phyloP scores from a whole-genome alignment of 2,329 filamentous ascomycete species.

The Pseudocercospora fijiensis region DNA sequence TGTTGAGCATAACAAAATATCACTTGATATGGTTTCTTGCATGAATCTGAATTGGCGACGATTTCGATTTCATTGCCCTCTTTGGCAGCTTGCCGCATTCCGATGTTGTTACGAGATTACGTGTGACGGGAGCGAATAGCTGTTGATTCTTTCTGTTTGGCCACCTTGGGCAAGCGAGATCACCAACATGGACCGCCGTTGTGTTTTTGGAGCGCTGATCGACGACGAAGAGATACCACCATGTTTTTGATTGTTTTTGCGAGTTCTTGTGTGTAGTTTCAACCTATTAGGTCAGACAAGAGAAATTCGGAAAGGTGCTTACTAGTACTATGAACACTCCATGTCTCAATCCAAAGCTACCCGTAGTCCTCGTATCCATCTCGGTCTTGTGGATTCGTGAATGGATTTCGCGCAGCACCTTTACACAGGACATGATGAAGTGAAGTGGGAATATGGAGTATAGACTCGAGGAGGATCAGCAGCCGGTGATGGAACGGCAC shows the following conservation, averaged over 20 bases:
- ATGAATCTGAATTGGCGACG: conserved; percentile 9
- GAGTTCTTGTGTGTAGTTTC: conserved; percentile 21
- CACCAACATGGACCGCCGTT: conserved; percentile 10
- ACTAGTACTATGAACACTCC: neutral
- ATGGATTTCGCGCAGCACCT: neutral
- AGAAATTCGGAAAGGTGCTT: neutral
- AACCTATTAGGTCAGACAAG: conserved; percentile 17
- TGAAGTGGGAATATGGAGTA: neutral
- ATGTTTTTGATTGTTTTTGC: conserved; percentile 5
- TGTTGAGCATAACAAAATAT: conserved; percentile 5
- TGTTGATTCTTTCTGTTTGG: conserved; percentile 18
- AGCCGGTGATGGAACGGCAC: neutral
- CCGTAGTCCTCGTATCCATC: neutral
- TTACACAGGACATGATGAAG: neutral
- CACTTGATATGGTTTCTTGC: conserved; percentile 16
- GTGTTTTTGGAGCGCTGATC: conserved; percentile 14
- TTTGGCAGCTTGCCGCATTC: conserved; percentile 10
- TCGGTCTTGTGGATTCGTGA: conserved; percentile 1
- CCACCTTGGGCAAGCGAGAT: neutral
- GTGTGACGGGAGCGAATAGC: conserved; percentile 20
- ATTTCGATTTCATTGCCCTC: conserved; percentile 5
- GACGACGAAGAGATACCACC: conserved; percentile 17
- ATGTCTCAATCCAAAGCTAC: neutral
- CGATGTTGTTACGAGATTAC: conserved; percentile 19
- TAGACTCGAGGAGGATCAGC: neutral